Base-by-base conservation (phyloP, 805 yeast genomes). In the Phaffomyces antillensis region DNA sequence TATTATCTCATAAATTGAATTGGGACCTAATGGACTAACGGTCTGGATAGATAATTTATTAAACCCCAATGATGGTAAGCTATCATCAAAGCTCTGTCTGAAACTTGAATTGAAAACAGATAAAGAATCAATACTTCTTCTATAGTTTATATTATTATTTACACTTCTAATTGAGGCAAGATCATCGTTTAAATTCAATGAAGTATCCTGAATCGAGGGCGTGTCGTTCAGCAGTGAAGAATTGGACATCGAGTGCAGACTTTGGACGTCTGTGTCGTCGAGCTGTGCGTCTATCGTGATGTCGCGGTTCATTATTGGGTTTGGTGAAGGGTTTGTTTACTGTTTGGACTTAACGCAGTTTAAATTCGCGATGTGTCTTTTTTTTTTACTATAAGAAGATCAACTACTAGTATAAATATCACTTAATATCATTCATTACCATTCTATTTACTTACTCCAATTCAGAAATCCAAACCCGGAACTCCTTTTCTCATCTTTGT, bases 1-100 rank as follows among this genome's bases (percentile, higher is more conserved):
- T 1, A 89, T 82, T 43, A 89, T 67, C 55, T 85, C 93, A 57
- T 75, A 86, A 31, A 88, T 79, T 5, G 95, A 82, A 56, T 86
- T 86, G 41, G 84, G 80, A 2, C 86, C 86, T 52, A 83, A 60
- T 2, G 86, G 82, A 23, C 79, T 72, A 13, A 72, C 68, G 2
- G 67, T 55, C 10, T 65, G 54, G 20, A 64, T 65, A 0, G 71
- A 65, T 11, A 70, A 50, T 36, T 63, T 64, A 51, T 71, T 72
- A 38, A 65, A 53, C 0, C 76, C 77, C 37, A 69, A 48, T 1
- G 65, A 58, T 2, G 66, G 63, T 12, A 51, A 40, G 16, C 67
- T 57, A 33, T 67, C 70, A 42, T 69, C 73, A 28, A 64, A 47
- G 40, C 63, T 56, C 26, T 60, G 64, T 12, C 64, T 47, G 47